These are phyloP conservation scores for Capillidium rhysosporum DNA, from an alignment of 371 early-diverging fungal species.

Conservation along the genomic window DNA sequence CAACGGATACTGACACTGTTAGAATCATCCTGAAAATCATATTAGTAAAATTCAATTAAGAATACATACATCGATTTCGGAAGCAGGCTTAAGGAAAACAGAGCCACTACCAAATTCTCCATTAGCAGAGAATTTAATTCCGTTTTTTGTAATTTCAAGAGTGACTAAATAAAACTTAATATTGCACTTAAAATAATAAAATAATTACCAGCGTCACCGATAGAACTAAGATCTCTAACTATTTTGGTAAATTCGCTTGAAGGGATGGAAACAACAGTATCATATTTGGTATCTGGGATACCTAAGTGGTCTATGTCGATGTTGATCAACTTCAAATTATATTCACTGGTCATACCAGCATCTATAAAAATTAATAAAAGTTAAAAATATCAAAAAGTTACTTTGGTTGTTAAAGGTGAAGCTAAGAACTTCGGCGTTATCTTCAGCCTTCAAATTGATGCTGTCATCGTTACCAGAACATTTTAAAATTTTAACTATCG, in stretches of 20 bases:
- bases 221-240: slow-evolving; percentile 61
- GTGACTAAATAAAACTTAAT: slow-evolving; percentile 26
- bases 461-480: slow-evolving; percentile 86
- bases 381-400: too few species aligned
- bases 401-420: slow-evolving; percentile 68
- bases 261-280: slow-evolving; percentile 73
- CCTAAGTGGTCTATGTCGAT: slow-evolving; percentile 91
- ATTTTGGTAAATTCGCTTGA: slow-evolving; percentile 84
- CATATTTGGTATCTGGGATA: slow-evolving; percentile 87
- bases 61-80: slow-evolving; percentile 46
- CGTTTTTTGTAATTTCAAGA: slow-evolving; percentile 82
- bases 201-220: slow-evolving; percentile 63
- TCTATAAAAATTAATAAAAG: slow-evolving; percentile 20
- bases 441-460: slow-evolving; percentile 77
- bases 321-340: slow-evolving; percentile 91
- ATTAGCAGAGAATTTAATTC: slow-evolving; percentile 67
- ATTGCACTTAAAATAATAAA: not conserved
- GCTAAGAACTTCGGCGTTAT: slow-evolving; percentile 60
- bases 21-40: slow-evolving; percentile 24
- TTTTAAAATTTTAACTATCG: slow-evolving; percentile 83
- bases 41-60: not conserved
- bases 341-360: slow-evolving; percentile 75
- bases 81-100: slow-evolving; percentile 59
- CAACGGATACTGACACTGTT: slow-evolving; percentile 56
- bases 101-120: slow-evolving; percentile 84